Conservation (phyloP, 2,329 filamentous ascomycete genomes). For the Paecilomyces sp. region DNA sequence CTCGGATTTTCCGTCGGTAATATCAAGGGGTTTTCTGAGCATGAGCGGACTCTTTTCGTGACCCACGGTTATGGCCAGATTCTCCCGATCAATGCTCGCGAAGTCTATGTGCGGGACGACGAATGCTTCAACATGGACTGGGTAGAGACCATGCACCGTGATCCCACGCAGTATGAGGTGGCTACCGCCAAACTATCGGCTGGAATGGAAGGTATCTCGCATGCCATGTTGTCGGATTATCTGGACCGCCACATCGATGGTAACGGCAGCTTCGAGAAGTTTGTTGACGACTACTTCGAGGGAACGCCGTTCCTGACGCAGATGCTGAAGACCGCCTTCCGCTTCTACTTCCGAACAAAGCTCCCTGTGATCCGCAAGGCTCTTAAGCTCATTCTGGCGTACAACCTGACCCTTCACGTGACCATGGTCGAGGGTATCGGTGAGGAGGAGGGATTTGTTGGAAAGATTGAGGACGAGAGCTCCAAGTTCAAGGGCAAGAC, state of each 20-base stretch:
- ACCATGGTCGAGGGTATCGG: conserved; percentile 89
- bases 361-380: conserved; percentile 89
- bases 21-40: conserved; percentile 72
- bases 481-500: conserved; percentile 87
- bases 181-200: conserved; percentile 84
- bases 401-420: conserved; percentile 90
- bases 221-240: conserved; percentile 76
- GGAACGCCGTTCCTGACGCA: conserved; percentile 92
- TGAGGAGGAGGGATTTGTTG: conserved; percentile 68
- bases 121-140: conserved; percentile 91
- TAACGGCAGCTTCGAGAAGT: conserved; percentile 82
- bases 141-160: conserved; percentile 73
- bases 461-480: conserved; percentile 76
- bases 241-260: conserved; percentile 91
- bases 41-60: conserved; percentile 70
- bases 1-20: conserved; percentile 87
- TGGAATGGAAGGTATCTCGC: conserved; percentile 79
- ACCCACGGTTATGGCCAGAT: conserved; percentile 94
- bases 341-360: conserved; percentile 84
- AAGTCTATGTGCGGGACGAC: conserved; percentile 86
- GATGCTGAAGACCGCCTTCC: conserved; percentile 91
- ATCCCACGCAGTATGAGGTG: conserved; percentile 74
- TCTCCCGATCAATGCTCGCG: conserved; percentile 84
- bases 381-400: conserved; percentile 87
- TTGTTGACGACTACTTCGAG: conserved; percentile 93